These are phyloP conservation scores for Scutellaria galericulata DNA, from an alignment of 257 asterid genomes.

Conservation along the genomic window DNA sequence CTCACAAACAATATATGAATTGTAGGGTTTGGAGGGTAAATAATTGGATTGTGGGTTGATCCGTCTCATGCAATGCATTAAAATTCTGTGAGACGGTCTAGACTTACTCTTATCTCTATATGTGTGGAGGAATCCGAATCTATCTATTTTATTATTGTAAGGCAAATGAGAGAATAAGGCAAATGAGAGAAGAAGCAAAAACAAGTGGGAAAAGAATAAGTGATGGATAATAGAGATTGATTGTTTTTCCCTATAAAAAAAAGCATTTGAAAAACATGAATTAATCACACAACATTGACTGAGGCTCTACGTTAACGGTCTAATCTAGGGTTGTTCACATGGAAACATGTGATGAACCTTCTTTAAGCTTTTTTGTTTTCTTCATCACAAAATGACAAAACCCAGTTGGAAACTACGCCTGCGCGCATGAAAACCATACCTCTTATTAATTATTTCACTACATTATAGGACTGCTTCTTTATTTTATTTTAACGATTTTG, in stretches of 20 bases:
- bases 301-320: not conserved
- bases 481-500: no score
- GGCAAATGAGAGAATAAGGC: not conserved
- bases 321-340: slow-evolving; percentile 23
- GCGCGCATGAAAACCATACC: no score
- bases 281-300: slow-evolving; percentile 20
- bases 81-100: no score
- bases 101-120: no score
- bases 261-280: slow-evolving; percentile 22
- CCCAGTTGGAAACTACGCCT: no score
- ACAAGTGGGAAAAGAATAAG: not conserved
- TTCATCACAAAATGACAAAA: not conserved
- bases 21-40: no score
- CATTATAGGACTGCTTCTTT: no score
- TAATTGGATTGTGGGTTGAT: no score
- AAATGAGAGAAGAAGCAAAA: not conserved
- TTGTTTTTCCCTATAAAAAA: not conserved
- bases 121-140: not conserved
- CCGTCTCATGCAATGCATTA: no score
- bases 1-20: no score
- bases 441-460: no score
- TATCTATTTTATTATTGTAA: not conserved
- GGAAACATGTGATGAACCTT: slow-evolving; percentile 31
- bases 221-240: no score
- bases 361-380: slow-evolving; percentile 14